Evolutionary conservation across 1,284 basidiomycete genomes (phyloP), one percentile per base, ranked within the genome.

Genomic region (Rhodotorula sp.): DNA sequence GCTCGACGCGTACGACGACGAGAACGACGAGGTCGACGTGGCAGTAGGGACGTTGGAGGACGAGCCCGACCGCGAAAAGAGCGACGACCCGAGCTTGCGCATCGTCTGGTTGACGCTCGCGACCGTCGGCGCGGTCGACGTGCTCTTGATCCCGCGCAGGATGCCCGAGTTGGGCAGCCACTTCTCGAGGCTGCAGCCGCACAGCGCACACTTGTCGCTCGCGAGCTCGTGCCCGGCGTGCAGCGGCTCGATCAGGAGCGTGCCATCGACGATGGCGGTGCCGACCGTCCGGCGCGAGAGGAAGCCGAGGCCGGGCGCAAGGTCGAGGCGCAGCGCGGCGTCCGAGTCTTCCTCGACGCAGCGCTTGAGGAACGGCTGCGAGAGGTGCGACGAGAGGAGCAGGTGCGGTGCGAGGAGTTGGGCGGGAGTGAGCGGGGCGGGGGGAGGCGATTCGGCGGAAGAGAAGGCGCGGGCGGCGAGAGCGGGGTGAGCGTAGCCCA

Each of bases 221-320:
- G 74, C 72, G 12, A 77, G 48, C 10, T 71, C 68, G 41, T 55
- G 25, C 14, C 68, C 68, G 10, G 59, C 45, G 25, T 64, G 63
- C 56, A 95, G 86, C n/a, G 96, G 95, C 79, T 98, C 96, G 67
- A 99, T 90, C 21, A 88, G 88, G 16, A 99, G 85, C 78, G 93
- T 91, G 3, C 94, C 93, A 19, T 87, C 88, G 74, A 97, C 88
- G 68, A 99, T 91, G 3, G 96, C 94, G 13, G 88, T 84, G 10
- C 90, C 85, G 17, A 97, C 91, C n/a, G 89, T 89, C 45, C 94
- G 88, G 27, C 96, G 87, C 14, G 91, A 91, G 19, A 99, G 85
- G 91, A 93, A 98, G 78, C 93, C 95, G 44, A 99, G 85, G 19
- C 93, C 92, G 0, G 95, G 92, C 0, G 96, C 94, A n/a, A 92